Evolutionary conservation across 108 stramenopile genomes (phyloP), one percentile per base, ranked within the genome.

Genomic region (Schizochytrium sp.): DNA sequence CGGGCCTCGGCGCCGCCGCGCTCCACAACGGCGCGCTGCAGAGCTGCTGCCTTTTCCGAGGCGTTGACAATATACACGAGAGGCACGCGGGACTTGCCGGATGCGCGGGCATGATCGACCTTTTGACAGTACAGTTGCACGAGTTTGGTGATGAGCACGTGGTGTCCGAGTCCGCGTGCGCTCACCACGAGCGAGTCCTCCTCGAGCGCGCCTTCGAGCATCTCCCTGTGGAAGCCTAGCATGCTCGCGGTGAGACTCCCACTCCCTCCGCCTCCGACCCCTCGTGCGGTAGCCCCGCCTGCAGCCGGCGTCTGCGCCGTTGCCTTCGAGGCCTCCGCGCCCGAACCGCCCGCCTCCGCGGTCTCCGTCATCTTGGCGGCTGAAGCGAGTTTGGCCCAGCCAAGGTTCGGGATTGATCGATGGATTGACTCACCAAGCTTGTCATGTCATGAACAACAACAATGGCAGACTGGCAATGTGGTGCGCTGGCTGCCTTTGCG

Each of bases 91-190:
- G 45, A 6, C 48, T 12, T 23, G n/a, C 25, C 48, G 23, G 6
- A 10, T 6, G 6, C 48, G 48, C 51, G 45, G 16, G 76, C 76
- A 6, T 55, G 44, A 5, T 89, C 87, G 4, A 69, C 60, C n/a
- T 18, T 12, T 43, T 48, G 83, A 47, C 91, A 87, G 51, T 94
- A 92, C 6, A 90, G 58, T 57, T 90, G 76, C 5, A 94, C 58
- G 23, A 91, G 69, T 14, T 92, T 91, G 43, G 72, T 34, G 21
- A 93, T 89, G 25, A 83, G 45, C 25, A 53, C 51, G 45, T 53
- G 45, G 76, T 53, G 51, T 12, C 76, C 76, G 51, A 83, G 76
- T 47, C 76, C 76, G n/a, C 28, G 19, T 6, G 48, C 76, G 28
- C 45, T 25, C 14, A 83, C 76, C 76, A 53, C 28, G 23, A 83